phyloP scores from a whole-genome alignment of 2,329 filamentous ascomycete genomes.

The Exserohilum rostratum region DNA sequence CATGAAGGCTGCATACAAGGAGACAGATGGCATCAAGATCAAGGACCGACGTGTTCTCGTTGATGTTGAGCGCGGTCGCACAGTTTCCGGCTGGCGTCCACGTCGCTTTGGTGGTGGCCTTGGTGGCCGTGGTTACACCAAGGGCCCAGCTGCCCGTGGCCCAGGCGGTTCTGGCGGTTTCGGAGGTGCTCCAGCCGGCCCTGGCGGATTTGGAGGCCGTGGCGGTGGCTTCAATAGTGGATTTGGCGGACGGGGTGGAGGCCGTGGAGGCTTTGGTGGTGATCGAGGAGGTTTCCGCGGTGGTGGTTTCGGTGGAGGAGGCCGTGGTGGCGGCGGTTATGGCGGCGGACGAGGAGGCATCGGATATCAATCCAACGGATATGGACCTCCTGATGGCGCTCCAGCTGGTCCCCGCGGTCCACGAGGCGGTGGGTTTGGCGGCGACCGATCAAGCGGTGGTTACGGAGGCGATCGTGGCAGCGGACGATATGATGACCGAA shows the following conservation, averaged over 20 bases:
- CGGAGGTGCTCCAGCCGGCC: conserved; percentile 58
- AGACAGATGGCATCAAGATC: conserved; percentile 86
- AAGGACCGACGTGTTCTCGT: conserved; percentile 91
- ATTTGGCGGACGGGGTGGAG: conserved; percentile 57
- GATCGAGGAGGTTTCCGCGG: conserved; percentile 52
- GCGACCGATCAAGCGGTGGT: conserved; percentile 38
- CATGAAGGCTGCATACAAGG: conserved; percentile 97
- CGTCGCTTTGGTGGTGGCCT: conserved; percentile 89
- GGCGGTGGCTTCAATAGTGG: conserved; percentile 59
- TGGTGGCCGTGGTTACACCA: conserved; percentile 91
- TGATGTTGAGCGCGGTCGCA: conserved; percentile 94
- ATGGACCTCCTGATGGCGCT: conserved; percentile 54
- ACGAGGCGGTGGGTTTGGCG: conserved; percentile 48
- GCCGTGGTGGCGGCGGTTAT: conserved; percentile 22
- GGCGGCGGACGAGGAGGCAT: conserved; percentile 55
- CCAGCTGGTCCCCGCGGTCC: conserved; percentile 55
- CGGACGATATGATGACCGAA: conserved; percentile 28
- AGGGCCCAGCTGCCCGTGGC: conserved; percentile 73
- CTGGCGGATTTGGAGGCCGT: conserved; percentile 59
- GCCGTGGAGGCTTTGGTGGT: conserved; percentile 54
- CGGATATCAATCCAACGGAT: conserved; percentile 53
- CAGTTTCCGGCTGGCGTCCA: conserved; percentile 91
- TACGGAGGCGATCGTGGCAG: conserved; percentile 35
- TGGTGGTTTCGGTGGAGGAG: conserved; percentile 53
- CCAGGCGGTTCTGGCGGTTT: conserved; percentile 69